Conservation (phyloP, 1,284 basidiomycete species). For the Rhodotorula sp. region DNA sequence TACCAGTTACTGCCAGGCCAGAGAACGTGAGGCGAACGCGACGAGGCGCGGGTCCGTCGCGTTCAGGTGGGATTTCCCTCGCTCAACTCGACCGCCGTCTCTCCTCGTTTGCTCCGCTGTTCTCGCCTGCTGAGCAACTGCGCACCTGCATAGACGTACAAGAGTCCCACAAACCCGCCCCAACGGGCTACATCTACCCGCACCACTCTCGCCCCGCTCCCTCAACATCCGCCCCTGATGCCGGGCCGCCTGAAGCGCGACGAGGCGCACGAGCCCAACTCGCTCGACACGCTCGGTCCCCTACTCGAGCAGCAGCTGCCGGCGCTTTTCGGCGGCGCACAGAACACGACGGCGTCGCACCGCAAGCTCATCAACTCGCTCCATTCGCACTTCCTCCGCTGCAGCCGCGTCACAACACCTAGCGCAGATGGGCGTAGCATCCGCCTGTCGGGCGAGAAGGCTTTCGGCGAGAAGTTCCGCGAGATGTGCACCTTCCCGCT, state of each 20-base stretch:
- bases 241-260: slow-evolving; percentile 7
- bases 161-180: neutral
- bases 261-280: slow-evolving; percentile 3
- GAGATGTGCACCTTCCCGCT: slow-evolving; percentile 66
- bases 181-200: neutral
- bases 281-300: slow-evolving; percentile 12
- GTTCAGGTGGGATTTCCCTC: neutral
- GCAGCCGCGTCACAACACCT: slow-evolving; percentile 62
- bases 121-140: neutral
- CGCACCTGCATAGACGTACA: too few relatives aligned
- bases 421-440: slow-evolving; percentile 59
- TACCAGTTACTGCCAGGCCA: neutral
- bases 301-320: slow-evolving; percentile 26
- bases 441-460: slow-evolving; percentile 74
- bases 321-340: slow-evolving; percentile 71
- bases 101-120: neutral
- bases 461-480: slow-evolving; percentile 74
- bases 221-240: slow-evolving; percentile 6
- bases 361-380: slow-evolving; percentile 88
- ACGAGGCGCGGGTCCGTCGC: neutral
- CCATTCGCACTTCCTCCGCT: slow-evolving; percentile 75
- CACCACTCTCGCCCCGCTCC: neutral
- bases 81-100: neutral
- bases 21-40: neutral
- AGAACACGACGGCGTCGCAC: slow-evolving; percentile 79